These are phyloP conservation scores for Sporobolomyces roseus DNA, from an alignment of 768 basidiomycete genomes.

Conservation along the genomic window DNA sequence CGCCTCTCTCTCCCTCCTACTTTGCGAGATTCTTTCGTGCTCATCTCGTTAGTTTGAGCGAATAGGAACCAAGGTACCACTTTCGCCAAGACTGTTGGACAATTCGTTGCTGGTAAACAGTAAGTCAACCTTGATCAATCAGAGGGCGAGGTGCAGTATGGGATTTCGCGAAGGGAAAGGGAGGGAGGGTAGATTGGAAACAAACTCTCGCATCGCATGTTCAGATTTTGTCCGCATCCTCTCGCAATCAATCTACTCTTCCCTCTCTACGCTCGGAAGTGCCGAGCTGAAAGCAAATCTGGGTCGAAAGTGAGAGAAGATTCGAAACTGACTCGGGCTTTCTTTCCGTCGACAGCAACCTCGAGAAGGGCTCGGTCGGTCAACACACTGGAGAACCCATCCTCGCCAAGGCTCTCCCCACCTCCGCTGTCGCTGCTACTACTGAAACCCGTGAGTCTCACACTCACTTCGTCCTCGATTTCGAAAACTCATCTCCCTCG, in stretches of 20 bases:
- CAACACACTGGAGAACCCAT: conserved; percentile 20
- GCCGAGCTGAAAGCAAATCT: too few relatives aligned
- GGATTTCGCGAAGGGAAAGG: neutral
- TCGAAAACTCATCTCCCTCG: neutral
- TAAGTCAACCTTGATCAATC: conserved; percentile 13
- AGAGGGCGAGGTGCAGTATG: neutral
- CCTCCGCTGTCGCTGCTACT: conserved; percentile 9
- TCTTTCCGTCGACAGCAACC: neutral
- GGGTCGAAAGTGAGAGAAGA: too few relatives aligned
- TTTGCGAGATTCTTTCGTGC: neutral
- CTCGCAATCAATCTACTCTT: neutral
- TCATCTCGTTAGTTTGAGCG: too few relatives aligned
- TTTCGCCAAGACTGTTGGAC: conserved; percentile 28
- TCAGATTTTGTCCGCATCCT: neutral
- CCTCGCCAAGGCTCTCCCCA: conserved; percentile 27
- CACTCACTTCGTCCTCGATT: neutral
- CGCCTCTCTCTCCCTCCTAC: conserved; percentile 14
- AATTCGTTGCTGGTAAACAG: conserved; percentile 36
- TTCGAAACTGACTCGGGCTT: neutral
- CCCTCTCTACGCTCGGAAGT: neutral
- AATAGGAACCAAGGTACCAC: conserved; percentile 31
- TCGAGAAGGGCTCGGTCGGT: conserved; percentile 24
- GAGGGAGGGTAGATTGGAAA: conserved; percentile 7
- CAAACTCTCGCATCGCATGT: neutral
- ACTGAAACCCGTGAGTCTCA: conserved; percentile 1